Evolutionary conservation across 495 filamentous ascomycete species (phyloP), one percentile per base, ranked within the genome.

Genomic region (Durotheca rogersii): DNA sequence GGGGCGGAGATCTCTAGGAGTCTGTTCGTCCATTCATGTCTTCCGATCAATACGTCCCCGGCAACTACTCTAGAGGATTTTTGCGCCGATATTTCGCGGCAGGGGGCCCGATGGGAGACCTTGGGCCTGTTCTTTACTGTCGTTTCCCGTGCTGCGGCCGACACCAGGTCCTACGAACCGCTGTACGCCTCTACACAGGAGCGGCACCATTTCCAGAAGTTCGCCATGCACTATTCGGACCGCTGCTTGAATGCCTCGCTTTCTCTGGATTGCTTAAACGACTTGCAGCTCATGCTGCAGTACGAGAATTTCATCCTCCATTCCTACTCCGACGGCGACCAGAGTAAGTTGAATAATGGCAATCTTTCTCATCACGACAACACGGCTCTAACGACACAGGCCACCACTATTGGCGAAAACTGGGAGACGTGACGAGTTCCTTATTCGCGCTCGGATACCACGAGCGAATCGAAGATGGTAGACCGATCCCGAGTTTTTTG

Each of bases 271-370:
- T 71, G 67, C 35, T 41, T 75, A 23, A 75, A 75, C 53, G 71
- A 73, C 36, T 41, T 75, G n/a, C 70, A 72, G 31, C 53, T 75
- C 9, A 61, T 73, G 11, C 47, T 72, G 14, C 71, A 74, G 40
- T 75, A 73, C 35, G 72, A 75, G 43, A 75, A 73, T 31, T 72
- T 73, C 15, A 73, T 75, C 30, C 56, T 73, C 0, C 71, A 72
- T 41, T 73, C 71, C 0, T 63, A 68, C 31, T 65, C 72, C n/a
- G 67, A 73, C 45, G 72, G 72, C 19, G 72, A 73, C 40, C 71
- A 75, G 45, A 73, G 72, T 75, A 47, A 56, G 58, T 41, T 6
- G 6, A 31, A 19, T 3, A 1, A n/a, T 9, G 10, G 11, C 15
- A 2, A 4, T 21, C 1, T n/a, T 2, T 18, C 2, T n/a, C 14